These are phyloP conservation scores for Salinomyces thailandicus DNA, from an alignment of 2,329 filamentous ascomycete species.

Conservation along the genomic window DNA sequence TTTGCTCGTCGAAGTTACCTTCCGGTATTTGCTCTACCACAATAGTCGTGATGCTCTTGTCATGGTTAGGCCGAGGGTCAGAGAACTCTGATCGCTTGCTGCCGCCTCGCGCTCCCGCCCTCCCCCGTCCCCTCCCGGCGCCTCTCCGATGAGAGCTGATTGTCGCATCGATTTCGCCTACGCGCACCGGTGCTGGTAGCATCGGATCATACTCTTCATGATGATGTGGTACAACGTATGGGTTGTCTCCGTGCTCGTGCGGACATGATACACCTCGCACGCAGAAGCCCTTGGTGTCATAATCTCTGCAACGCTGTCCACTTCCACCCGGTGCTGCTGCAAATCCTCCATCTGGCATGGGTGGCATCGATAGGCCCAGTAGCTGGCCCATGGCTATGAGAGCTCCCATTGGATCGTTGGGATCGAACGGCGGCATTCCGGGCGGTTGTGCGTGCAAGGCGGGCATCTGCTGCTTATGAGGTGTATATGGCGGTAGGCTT, in stretches of 20 bases:
- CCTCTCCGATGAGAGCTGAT: constrained; percentile 32
- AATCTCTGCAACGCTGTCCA: constrained; percentile 53
- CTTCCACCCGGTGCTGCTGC: not conserved
- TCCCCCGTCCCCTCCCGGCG: constrained; percentile 22
- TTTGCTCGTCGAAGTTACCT: constrained; percentile 55
- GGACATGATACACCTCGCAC: constrained; percentile 55
- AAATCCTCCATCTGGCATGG: constrained; percentile 27
- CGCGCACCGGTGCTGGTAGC: constrained; percentile 14
- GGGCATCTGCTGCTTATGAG: constrained; percentile 4
- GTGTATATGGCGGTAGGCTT: not conserved
- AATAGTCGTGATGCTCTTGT: constrained; percentile 55
- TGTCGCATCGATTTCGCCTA: constrained; percentile 9
- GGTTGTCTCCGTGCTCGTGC: constrained; percentile 55
- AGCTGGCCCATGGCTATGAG: constrained; percentile 54
- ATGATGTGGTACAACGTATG: constrained; percentile 33
- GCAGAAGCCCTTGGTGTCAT: constrained; percentile 63
- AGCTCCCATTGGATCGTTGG: constrained; percentile 51
- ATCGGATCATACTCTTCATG: constrained; percentile 50
- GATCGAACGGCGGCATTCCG: constrained; percentile 45
- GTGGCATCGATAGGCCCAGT: constrained; percentile 31
- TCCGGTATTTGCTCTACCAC: constrained; percentile 71
- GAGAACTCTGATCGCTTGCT: constrained; percentile 51
- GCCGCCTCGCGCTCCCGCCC: constrained; percentile 19
- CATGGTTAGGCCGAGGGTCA: constrained; percentile 50
- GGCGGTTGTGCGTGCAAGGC: constrained; percentile 31